Base-by-base conservation (phyloP, 2,329 filamentous ascomycete genomes). In the Cryphonectria parasitica region DNA sequence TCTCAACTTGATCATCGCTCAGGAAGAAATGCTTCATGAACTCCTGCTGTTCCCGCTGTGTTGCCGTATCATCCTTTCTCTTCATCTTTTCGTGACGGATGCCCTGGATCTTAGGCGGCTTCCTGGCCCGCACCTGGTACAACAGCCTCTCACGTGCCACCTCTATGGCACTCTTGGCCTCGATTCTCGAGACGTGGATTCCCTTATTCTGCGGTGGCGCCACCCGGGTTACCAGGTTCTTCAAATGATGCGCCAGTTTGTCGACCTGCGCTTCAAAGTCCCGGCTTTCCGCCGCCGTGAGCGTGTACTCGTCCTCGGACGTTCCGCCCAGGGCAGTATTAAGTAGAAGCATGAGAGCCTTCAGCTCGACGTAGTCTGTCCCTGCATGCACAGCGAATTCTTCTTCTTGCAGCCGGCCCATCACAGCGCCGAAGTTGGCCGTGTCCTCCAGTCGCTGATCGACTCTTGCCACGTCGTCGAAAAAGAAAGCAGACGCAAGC, bases 121-220 rank as follows among this genome's bases (percentile, higher is more conserved):
- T 85, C 74, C 86, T 87, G 15, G 92, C 92, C 64, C 94, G 86
- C 64, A 95, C 90, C 2, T 88, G 87, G 77, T 91, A 90, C 63
- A 89, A 81, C 19, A 98, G 83, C 69, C 95, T 88, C 76, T 92
- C 89, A 71, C 90, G 87, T n/a, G 97, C 82, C 70, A 90, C 86
- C 75, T 97, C 92, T 54, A 97, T 84, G 15, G 87, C 85, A 68
- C 90, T 89, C 80, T 97, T 97, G 17, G 92, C 89, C 76, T 97
- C 90, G 41, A 92, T 91, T 41, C 92, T 87, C 22, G 87, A 86
- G 70, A 96, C 84, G 75, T 92, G 89, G 31, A 71, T 67, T 2
- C 89, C 89, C 61, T 93, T 91, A 56, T 92, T 93, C 0, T 90
- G 87, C 76, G 94, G 87, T 76, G 94, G 92, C 71, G 90, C 87